Evolutionary conservation across 331 rosid species (phyloP), one percentile per base, ranked within the genome.

Genomic region (Stylosanthes scabra): DNA sequence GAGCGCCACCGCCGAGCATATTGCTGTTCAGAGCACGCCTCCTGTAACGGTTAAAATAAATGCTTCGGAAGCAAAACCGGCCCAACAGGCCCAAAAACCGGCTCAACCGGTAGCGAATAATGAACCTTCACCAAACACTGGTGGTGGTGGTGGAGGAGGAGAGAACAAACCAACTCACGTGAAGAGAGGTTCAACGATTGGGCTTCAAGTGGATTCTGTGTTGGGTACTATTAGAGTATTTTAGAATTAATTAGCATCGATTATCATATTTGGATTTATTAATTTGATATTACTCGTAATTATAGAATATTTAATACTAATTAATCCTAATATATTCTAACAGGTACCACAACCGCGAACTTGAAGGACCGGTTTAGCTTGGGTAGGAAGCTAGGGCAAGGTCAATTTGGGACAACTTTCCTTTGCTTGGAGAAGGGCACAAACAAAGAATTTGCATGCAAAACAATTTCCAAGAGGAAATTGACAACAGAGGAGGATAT

Each of bases 141-240:
- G 75, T 13, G 34, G 74, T 7, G 42, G 75, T 2, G 82, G 77
- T 15, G 80, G 72, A 3, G 87, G 75, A 6, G 81, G 82, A 51
- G 61, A 83, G 14, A 83, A 82, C 75, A 90, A 83, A 55, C 77
- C 87, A 2, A 57, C 88, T 25, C 91, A 88, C 61, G 65, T 89
- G 63, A 94, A 83, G 84, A 82, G 96, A 63, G 45, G 64, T 6
- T 83, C 91, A 1, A 86, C 93, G 39, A 80, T 83, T 0, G 96
- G 96, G 15, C 96, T 94, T 51, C 93, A 83, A 77, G 72, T 81
- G 25, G 92, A 90, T 1, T 89, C 96, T 5, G 97, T 91, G 12
- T 61, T 89, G 65, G 90, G 88, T 40, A 20, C 25, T 20, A 1
- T 20, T 20, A 20, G 25, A 20, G 1, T 20, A 20, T 20, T 0